Conservation (phyloP, 352 stramenopile species). For the Phytophthora megakarya region DNA sequence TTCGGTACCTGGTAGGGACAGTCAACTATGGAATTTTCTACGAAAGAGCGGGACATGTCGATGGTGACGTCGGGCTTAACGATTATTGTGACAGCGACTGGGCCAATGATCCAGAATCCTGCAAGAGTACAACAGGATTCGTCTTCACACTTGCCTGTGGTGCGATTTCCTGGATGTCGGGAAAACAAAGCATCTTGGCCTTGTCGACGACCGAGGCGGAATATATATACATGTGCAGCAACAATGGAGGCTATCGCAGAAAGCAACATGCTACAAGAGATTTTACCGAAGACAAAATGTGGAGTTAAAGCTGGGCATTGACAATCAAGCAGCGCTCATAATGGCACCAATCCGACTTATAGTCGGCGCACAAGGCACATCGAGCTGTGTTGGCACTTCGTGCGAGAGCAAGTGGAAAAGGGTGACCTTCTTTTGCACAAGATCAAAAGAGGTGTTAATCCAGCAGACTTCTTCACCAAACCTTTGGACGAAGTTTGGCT, state of each 20-base stretch:
- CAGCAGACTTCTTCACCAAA: no score
- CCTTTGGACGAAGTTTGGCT: no score
- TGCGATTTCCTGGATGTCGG: slow-evolving; percentile 6
- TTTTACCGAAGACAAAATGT: background rate
- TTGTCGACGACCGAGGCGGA: slow-evolving; percentile 6
- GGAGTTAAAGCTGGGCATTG: slow-evolving; percentile 4
- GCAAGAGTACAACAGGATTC: slow-evolving; percentile 9
- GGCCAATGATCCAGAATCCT: slow-evolving; percentile 4
- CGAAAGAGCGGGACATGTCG: no score
- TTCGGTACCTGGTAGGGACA: no score
- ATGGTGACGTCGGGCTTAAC: background rate
- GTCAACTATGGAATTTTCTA: no score
- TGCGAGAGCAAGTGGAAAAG: slow-evolving; percentile 10
- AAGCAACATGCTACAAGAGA: slow-evolving; percentile 2
- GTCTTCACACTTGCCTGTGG: slow-evolving; percentile 10
- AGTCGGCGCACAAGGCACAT: slow-evolving; percentile 4
- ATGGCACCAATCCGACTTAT: slow-evolving; percentile 11
- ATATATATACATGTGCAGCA: slow-evolving; percentile 14
- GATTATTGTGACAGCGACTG: slow-evolving; percentile 15
- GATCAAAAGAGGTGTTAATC: no score
- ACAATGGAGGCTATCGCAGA: background rate
- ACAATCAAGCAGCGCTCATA: slow-evolving; percentile 5
- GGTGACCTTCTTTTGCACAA: no score
- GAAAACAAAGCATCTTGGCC: slow-evolving; percentile 3
- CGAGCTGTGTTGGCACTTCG: slow-evolving; percentile 11